Percentiles rank a stretch among this genome's conserved stretches.
Evolutionary conservation across 2,329 filamentous ascomycete genomes (phyloP).

Genomic region (Nemania sp.): DNA sequence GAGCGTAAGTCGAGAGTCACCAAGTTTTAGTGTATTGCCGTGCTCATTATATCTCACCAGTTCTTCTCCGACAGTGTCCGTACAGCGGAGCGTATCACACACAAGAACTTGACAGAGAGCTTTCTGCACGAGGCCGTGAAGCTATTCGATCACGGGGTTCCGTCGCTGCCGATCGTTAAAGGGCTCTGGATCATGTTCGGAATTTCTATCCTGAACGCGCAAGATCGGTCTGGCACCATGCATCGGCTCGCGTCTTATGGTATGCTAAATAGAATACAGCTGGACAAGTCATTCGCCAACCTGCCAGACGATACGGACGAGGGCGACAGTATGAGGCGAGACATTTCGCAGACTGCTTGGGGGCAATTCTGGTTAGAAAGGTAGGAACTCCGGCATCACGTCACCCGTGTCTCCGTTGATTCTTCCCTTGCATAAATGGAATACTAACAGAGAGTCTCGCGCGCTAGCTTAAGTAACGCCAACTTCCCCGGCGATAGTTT

Average conservation of each 20-base stretch:
- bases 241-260: slow-evolving; percentile 22
- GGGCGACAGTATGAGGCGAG: not conserved
- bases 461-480: slow-evolving; percentile 5
- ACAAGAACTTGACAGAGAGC: slow-evolving; percentile 8
- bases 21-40: too few relatives aligned
- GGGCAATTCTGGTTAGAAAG: slow-evolving; percentile 25
- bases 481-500: slow-evolving; percentile 4
- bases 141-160: not conserved
- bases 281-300: slow-evolving; percentile 2
- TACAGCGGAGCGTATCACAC: not conserved
- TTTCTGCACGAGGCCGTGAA: slow-evolving; percentile 15
- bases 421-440: too few relatives aligned
- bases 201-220: slow-evolving; percentile 12
- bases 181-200: slow-evolving; percentile 25
- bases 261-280: slow-evolving; percentile 16
- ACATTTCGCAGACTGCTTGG: slow-evolving; percentile 18
- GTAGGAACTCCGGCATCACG: slow-evolving; percentile 5
- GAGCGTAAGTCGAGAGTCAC: slow-evolving; percentile 23
- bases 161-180: slow-evolving; percentile 19
- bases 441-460: too few relatives aligned
- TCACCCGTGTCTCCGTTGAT: not conserved
- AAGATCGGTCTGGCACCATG: slow-evolving; percentile 18
- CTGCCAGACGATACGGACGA: not conserved
- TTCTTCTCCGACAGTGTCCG: slow-evolving; percentile 20
- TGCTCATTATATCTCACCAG: not conserved